These are phyloP conservation scores for Cynara cardunculus DNA, from an alignment of 129 eudicot species.

Conservation along the genomic window DNA sequence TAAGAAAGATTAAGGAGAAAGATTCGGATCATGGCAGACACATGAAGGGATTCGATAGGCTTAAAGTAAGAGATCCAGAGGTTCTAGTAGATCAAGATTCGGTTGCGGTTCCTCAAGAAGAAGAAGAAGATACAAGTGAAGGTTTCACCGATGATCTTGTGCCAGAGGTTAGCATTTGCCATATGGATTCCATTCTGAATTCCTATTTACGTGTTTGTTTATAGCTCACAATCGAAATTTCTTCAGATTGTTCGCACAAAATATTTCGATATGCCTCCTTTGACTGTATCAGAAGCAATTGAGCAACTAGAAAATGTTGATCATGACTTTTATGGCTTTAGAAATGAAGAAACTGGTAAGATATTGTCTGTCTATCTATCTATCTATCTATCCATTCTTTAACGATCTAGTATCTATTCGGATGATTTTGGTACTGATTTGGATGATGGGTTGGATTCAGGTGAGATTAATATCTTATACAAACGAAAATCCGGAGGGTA, in stretches of 20 bases:
- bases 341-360: constrained; percentile 91
- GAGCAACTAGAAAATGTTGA: constrained; percentile 89
- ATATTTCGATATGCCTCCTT: constrained; percentile 88
- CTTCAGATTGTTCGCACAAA: constrained; percentile 84
- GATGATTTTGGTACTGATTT: not conserved
- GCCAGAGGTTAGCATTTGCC: constrained; percentile 4
- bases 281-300: constrained; percentile 77
- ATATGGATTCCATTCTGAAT: not conserved
- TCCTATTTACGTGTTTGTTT: not conserved
- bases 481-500: constrained; percentile 86
- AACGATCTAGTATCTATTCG: not conserved
- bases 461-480: constrained; percentile 84
- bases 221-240: constrained; percentile 6
- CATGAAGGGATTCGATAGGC: constrained; percentile 69
- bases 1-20: constrained; percentile 93
- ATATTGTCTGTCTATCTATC: not conserved
- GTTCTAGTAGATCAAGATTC: constrained; percentile 33
- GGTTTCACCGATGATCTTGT: constrained; percentile 27
- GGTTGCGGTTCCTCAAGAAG: constrained; percentile 41
- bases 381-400: not conserved
- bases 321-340: constrained; percentile 90
- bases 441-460: constrained; percentile 35
- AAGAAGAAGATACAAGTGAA: constrained; percentile 35
- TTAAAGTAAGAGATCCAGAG: constrained; percentile 48
- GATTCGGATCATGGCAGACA: constrained; percentile 84